Base-by-base conservation (phyloP, 2,329 filamentous ascomycete species). In the Trichophaea hybrida region DNA sequence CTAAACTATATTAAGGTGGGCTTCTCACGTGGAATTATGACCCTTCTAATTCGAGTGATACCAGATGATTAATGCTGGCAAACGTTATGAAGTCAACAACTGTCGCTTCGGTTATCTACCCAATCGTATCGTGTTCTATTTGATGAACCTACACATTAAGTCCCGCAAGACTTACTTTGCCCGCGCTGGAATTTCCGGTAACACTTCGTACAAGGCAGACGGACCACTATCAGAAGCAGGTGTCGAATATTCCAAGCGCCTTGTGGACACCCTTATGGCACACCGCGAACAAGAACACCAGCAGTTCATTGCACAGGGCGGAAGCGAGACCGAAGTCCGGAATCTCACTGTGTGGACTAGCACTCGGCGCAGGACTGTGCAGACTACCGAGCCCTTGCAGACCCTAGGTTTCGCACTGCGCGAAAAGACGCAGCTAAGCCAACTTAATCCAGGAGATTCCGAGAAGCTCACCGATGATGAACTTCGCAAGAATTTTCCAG, bases 131-230 rank as follows among this genome's bases (percentile, higher is more conserved):
- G 91, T 98, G 58, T 98, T 98, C 74, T 98, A 97, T 72, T 81
- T 98, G 51, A 87, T 95, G 70, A 98, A 98, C 69, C 77, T 97
- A 31, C 93, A 98, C 73, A 96, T 96, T 76, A 97, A 98, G 73
- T 86, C 86, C 53, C 82, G 91, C 59, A 88, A 88, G 64, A 97
- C 89, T 5, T 97, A 94, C 73, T 97, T 97, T 72, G 90, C 84
- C 52, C 81, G 91, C 64, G 84, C 91, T 55, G 93, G 93, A 40
- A 85, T 87, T 5, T 88, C 91, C 0, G 78, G 81, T n/a, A 86
- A 93, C 64, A 88, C 94, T 67, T 89, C 85, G 7, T 97, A 93
- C 78, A 95, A 93, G 71, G 83, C 86, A 0, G 93, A 98, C 72
- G 88, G 88, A 1, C 82, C 85, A 6, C 77, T 98, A 1, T 94